These are phyloP conservation scores for Puccinia horiana DNA, from an alignment of 1,284 basidiomycete genomes.

Conservation along the genomic window DNA sequence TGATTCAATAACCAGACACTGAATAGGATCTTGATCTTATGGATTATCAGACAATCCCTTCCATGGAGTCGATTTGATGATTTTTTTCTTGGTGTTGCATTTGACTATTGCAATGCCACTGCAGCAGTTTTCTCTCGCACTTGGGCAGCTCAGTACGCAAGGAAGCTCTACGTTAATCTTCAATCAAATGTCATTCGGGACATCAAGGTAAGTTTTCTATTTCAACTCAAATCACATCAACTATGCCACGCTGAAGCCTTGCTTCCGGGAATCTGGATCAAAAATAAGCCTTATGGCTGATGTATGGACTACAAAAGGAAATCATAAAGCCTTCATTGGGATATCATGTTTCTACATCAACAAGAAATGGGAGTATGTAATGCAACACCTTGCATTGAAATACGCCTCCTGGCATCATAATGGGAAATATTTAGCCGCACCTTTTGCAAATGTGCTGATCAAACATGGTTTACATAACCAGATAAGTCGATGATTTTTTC, in stretches of 20 bases:
- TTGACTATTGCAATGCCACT: not conserved
- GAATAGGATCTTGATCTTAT: not conserved
- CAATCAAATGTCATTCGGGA: not conserved
- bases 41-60: not conserved
- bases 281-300: too few species aligned
- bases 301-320: not conserved
- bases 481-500: not conserved
- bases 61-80: not conserved
- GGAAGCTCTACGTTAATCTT: not conserved
- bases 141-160: not conserved
- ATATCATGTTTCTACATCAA: not conserved
- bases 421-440: not conserved
- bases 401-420: constrained; percentile 10
- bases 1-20: not conserved
- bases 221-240: too few species aligned
- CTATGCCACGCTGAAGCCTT: too few species aligned
- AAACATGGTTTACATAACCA: not conserved
- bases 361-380: not conserved
- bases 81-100: not conserved
- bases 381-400: not conserved
- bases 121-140: not conserved
- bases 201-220: not conserved
- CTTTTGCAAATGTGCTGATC: not conserved
- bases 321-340: not conserved
- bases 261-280: too few species aligned